Conservation (phyloP, 1,284 basidiomycete species). For the Moesziomyces globuligerus region DNA sequence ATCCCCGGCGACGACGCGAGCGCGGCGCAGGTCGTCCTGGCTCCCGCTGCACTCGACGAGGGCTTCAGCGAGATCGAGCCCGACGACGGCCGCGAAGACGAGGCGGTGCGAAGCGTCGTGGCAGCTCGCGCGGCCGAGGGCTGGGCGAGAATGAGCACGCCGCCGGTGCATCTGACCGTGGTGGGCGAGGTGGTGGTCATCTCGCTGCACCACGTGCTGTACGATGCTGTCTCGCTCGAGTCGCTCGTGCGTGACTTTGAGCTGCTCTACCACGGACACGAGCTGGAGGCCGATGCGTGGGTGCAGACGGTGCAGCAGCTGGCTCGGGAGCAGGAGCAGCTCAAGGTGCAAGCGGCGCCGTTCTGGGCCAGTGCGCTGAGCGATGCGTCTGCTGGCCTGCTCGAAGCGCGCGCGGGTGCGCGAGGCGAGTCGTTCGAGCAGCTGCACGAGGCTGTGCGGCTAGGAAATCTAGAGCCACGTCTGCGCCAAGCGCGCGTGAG, state of each 20-base stretch:
- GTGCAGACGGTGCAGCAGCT: constrained; percentile 27
- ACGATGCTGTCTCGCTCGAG: constrained; percentile 61
- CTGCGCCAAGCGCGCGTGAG: constrained; percentile 30
- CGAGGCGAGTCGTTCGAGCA: constrained; percentile 14
- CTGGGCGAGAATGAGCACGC: constrained; percentile 19
- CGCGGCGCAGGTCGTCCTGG: constrained; percentile 42
- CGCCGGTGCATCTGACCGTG: constrained; percentile 32
- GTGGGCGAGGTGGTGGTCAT: constrained; percentile 48
- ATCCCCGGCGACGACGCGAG: constrained; percentile 17
- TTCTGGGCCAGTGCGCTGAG: constrained; percentile 37
- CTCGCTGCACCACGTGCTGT: constrained; percentile 61
- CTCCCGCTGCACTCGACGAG: neutral
- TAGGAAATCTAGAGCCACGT: constrained; percentile 10
- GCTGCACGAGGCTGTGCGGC: constrained; percentile 6
- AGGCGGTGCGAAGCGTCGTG: constrained; percentile 10
- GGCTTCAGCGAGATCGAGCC: constrained; percentile 6
- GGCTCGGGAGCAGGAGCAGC: constrained; percentile 9
- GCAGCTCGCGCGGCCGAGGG: constrained; percentile 16
- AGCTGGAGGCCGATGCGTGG: constrained; percentile 15
- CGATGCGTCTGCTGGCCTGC: too few relatives aligned
- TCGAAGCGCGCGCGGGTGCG: too few relatives aligned
- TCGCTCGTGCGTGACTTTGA: constrained; percentile 54
- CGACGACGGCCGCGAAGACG: constrained; percentile 2
- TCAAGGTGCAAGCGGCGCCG: too few relatives aligned
- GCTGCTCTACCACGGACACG: constrained; percentile 29